phyloP scores from a whole-genome alignment of 441 rosid genomes.

The Adansonia gregorii region DNA sequence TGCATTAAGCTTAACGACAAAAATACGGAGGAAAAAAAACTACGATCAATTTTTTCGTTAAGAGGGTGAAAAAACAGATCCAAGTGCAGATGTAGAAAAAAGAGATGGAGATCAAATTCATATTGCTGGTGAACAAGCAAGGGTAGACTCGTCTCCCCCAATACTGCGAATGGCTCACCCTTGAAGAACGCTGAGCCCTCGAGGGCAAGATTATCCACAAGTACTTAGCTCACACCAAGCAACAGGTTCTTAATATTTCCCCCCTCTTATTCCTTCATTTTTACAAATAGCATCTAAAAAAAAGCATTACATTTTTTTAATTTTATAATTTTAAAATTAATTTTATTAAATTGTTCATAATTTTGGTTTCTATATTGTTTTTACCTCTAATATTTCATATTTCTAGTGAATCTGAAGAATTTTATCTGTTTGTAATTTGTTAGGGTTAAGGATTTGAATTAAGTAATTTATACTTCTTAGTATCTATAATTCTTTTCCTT shows the following conservation, averaged over 20 bases:
- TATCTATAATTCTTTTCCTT: too few relatives aligned
- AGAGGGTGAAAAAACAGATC: background rate
- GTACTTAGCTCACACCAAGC: conserved; percentile 81
- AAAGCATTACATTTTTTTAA: background rate
- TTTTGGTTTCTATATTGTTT: background rate
- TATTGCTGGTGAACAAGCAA: conserved; percentile 88
- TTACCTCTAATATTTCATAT: background rate
- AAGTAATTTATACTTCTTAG: background rate
- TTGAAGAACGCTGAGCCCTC: conserved; percentile 93
- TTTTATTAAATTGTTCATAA: background rate
- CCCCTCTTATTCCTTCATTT: background rate
- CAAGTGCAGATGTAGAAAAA: background rate
- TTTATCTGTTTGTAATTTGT: too few relatives aligned
- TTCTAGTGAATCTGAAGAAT: background rate
- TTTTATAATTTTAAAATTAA: background rate
- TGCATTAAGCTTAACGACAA: background rate
- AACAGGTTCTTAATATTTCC: conserved; percentile 53
- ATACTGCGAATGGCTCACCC: conserved; percentile 95
- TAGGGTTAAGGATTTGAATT: background rate
- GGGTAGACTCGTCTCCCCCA: conserved; percentile 96
- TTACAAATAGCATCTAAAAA: background rate
- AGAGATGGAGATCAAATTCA: conserved; percentile 85
- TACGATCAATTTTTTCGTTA: background rate
- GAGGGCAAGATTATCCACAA: conserved; percentile 97
- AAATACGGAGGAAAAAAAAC: background rate